phyloP scores from a whole-genome alignment of 2,329 filamentous ascomycete genomes.

The Colletotrichum caudatum region DNA sequence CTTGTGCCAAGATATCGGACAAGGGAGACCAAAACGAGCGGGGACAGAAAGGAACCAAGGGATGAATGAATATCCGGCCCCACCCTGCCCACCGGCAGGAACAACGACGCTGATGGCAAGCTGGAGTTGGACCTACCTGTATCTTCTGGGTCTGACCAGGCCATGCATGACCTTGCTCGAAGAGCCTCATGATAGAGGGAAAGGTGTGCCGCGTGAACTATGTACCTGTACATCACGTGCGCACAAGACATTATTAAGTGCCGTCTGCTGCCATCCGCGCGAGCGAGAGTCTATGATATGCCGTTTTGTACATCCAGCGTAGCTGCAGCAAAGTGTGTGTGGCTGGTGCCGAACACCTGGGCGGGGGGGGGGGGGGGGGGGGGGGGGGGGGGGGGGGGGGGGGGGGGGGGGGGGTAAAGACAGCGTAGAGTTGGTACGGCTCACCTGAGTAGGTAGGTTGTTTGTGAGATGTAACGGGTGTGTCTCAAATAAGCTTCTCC shows the following conservation, averaged over 20 bases:
- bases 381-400: background rate
- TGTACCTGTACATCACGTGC: background rate
- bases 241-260: background rate
- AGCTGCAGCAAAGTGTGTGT: conserved; percentile 32
- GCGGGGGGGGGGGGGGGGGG: background rate
- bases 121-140: background rate
- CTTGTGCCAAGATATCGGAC: conserved; percentile 31
- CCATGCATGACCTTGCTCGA: conserved; percentile 30
- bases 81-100: background rate
- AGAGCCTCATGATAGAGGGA: conserved; percentile 25
- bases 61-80: conserved; percentile 1
- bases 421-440: conserved; percentile 5
- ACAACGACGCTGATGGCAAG: background rate
- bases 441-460: conserved; percentile 8
- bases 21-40: conserved; percentile 32
- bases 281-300: background rate
- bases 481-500: conserved; percentile 31
- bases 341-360: conserved; percentile 33
- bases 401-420: conserved; percentile 4
- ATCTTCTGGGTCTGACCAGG: conserved; percentile 4
- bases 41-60: conserved; percentile 20
- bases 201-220: conserved; percentile 20
- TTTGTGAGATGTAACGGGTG: conserved; percentile 24
- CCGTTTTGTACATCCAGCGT: background rate
- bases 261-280: no score